Evolutionary conservation across 2,329 filamentous ascomycete genomes (phyloP), one percentile per base, ranked within the genome.

Genomic region (Hypoxylon sp.): DNA sequence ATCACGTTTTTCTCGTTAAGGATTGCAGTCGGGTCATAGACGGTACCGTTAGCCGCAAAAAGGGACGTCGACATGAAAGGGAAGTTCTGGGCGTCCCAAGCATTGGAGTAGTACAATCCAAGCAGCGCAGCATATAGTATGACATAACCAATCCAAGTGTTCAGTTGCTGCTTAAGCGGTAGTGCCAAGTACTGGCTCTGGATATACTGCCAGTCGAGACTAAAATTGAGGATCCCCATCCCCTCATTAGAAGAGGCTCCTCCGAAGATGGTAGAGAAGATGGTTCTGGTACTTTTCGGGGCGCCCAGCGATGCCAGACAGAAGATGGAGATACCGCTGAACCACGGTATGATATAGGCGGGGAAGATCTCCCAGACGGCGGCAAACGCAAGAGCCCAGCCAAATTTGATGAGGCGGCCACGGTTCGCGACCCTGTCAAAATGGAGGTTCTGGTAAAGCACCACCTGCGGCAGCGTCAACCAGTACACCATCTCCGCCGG

Each of bases 401-500:
- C 81, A 60, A 83, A 82, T 43, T 69, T 74, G 4, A 77, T 69
- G 0, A 82, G 67, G 0, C 78, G 79, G 57, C 79, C 79, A 0
- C 77, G 79, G 55, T 73, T 69, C 61, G 77, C 78, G 20, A 80
- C 12, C 0, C 75, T 62, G 32, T 81, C 73, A 76, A 78, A 82
- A 56, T 83, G 79, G 3, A 83, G 69, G 0, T 77, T 77, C 53
- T 82, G 79, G 5, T 82, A 74, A 0, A 74, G 75, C 57, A 81
- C 81, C 41, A 82, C 78, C 0, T 74, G 77, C 0, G 80, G 80
- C 3, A 82, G 63, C 4, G 70, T 78, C 25, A 71, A 69, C 80
- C 80, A 83, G 66, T 81, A 83, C 2, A 83, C 80, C 2, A 78
- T 74, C 9, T 83, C 79, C 4, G 78, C 75, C 41, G 81, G 79